Conservation (phyloP, 345 rosid species). For the Bruguiera parviflora region DNA sequence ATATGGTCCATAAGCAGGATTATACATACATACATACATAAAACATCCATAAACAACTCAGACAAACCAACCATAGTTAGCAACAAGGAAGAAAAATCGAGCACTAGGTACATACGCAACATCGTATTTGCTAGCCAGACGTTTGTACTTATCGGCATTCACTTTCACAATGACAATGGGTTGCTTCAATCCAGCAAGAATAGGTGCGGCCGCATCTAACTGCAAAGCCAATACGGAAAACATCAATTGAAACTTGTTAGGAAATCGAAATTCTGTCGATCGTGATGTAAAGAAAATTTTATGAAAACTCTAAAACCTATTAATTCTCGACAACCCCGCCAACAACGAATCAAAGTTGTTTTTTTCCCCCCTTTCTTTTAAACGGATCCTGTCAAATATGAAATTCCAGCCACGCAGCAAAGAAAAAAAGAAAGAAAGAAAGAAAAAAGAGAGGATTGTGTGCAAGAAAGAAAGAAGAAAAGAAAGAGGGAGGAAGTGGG, state of each 20-base stretch:
- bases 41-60: no score
- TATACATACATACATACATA: no score
- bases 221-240: conserved; percentile 27
- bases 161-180: conserved; percentile 86
- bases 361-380: no score
- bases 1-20: no score
- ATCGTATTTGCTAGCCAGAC: conserved; percentile 66
- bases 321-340: no score
- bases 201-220: conserved; percentile 90
- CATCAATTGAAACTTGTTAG: background rate
- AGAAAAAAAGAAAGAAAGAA: no score
- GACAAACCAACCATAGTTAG: no score
- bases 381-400: no score
- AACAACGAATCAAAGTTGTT: no score
- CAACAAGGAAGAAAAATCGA: background rate
- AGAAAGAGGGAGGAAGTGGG: background rate
- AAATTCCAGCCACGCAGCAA: background rate
- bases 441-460: background rate
- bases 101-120: conserved; percentile 54
- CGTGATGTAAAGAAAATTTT: no score
- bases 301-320: no score
- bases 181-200: conserved; percentile 61
- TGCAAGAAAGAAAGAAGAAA: background rate
- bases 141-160: conserved; percentile 70
- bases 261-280: no score